phyloP scores from a whole-genome alignment of 345 rosid species.

The Lepidium sativum region DNA sequence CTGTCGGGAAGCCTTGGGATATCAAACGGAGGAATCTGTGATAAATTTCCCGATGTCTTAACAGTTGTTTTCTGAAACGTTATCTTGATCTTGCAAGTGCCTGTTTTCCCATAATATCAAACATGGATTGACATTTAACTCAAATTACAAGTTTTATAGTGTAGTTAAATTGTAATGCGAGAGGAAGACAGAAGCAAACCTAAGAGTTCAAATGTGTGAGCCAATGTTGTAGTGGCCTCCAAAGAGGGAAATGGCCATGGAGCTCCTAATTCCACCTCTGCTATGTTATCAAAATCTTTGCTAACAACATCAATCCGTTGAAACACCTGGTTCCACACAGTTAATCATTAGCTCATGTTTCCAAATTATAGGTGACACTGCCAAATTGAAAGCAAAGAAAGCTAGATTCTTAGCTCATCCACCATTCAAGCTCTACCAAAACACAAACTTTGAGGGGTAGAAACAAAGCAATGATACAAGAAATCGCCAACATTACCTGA shows the following conservation, averaged over 20 bases:
- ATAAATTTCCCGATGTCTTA: slow-evolving; percentile 56
- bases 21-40: slow-evolving; percentile 72
- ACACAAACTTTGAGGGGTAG: background rate
- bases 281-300: slow-evolving; percentile 89
- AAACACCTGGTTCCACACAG: slow-evolving; percentile 47
- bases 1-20: slow-evolving; percentile 69
- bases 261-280: slow-evolving; percentile 70
- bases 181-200: slow-evolving; percentile 30
- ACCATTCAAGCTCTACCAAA: background rate
- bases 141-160: background rate
- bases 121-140: background rate
- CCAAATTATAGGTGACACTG: background rate
- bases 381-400: background rate
- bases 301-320: slow-evolving; percentile 80
- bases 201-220: slow-evolving; percentile 82
- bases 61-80: slow-evolving; percentile 71
- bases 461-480: background rate
- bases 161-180: background rate
- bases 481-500: slow-evolving; percentile 40
- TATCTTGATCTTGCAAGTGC: slow-evolving; percentile 70
- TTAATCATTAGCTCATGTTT: background rate
- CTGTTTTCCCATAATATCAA: slow-evolving; percentile 20
- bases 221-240: slow-evolving; percentile 72
- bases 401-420: background rate
- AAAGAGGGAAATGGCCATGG: slow-evolving; percentile 86